Evolutionary conservation across 139 green algal species (phyloP).

Genomic region (Micractinium conductrix): DNA sequence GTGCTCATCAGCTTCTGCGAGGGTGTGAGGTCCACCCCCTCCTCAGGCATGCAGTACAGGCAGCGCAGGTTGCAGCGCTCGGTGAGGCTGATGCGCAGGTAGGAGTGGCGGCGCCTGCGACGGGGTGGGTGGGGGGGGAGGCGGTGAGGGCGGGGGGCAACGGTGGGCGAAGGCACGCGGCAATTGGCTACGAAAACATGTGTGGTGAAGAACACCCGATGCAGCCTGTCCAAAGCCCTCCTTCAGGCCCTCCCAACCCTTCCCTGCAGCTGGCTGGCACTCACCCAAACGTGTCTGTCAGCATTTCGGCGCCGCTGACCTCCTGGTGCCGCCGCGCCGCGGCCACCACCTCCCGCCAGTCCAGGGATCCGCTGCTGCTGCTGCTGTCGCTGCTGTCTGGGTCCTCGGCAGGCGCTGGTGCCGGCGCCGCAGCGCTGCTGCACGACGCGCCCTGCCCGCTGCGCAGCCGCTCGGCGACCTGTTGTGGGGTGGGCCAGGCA

Average conservation of each 20-base stretch:
- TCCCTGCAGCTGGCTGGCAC: neutral
- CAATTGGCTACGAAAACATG: neutral
- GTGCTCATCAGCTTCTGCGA: slow-evolving; percentile 71
- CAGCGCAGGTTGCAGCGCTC: slow-evolving; percentile 99
- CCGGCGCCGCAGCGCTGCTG: neutral
- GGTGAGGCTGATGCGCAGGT: slow-evolving; percentile 98
- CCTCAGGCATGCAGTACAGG: slow-evolving; percentile 98
- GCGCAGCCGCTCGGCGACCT: slow-evolving; percentile 14
- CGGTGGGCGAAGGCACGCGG: neutral
- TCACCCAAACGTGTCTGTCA: slow-evolving; percentile 74
- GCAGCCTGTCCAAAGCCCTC: neutral
- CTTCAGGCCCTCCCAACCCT: neutral
- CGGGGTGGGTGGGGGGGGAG: too few relatives aligned
- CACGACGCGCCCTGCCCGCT: neutral
- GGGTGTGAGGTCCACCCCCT: slow-evolving; percentile 92
- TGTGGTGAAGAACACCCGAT: neutral
- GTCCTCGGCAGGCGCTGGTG: neutral
- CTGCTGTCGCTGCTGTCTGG: neutral
- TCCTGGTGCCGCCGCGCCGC: neutral
- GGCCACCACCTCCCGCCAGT: slow-evolving; percentile 64
- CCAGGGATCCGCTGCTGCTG: slow-evolving; percentile 27
- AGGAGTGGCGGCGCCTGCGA: slow-evolving; percentile 88
- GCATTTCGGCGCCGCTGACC: slow-evolving; percentile 41
- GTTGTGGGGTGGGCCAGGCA: neutral
- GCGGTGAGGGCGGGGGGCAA: neutral